phyloP scores from a whole-genome alignment of 805 yeast species.

The Yarrowia sp. region DNA sequence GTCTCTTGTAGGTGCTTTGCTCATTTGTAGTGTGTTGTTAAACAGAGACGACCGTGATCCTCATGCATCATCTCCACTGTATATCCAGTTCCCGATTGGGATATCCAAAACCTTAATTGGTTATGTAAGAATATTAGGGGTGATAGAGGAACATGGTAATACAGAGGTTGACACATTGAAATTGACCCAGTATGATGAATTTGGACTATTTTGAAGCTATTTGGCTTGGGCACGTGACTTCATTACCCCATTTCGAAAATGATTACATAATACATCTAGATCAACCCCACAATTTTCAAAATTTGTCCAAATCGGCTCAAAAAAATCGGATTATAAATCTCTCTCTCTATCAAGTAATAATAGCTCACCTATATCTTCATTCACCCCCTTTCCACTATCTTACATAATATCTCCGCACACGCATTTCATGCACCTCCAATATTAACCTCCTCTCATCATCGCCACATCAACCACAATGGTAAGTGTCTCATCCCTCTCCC shows the following conservation, averaged over 20 bases:
- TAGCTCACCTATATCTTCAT: no score
- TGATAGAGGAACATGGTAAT: no score
- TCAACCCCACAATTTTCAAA: neutral
- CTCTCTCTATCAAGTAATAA: no score
- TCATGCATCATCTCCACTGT: neutral
- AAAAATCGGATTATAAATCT: no score
- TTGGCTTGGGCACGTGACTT: no score
- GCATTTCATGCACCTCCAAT: neutral
- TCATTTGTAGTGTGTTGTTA: neutral
- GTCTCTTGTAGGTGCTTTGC: constrained; percentile 42
- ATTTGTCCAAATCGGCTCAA: neutral
- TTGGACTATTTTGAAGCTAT: no score
- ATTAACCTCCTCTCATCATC: neutral
- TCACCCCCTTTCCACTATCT: no score
- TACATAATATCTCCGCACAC: neutral
- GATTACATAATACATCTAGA: no score
- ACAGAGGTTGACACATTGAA: no score
- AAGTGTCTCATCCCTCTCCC: neutral
- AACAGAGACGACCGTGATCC: neutral
- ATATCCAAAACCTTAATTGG: neutral
- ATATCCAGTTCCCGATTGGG: constrained; percentile 15
- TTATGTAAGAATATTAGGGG: neutral
- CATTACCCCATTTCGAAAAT: no score
- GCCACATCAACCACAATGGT: neutral
- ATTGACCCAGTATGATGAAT: no score